These are phyloP conservation scores for Mycena chlorophos DNA, from an alignment of 768 basidiomycete species.

Conservation along the genomic window DNA sequence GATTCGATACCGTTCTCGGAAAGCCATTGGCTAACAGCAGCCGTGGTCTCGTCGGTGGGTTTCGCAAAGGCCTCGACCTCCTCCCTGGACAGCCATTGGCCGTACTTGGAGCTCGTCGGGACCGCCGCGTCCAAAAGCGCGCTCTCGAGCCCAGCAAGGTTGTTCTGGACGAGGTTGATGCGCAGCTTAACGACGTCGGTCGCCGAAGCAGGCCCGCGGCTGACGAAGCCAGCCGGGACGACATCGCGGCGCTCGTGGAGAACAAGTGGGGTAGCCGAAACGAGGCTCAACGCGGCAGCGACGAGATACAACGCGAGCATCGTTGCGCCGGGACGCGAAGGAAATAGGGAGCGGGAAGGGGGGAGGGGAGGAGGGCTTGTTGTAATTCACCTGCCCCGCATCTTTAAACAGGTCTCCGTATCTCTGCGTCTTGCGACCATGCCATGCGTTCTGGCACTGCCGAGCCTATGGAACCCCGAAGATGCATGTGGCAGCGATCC, in stretches of 20 bases:
- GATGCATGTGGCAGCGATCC: no score
- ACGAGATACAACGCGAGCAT: constrained; percentile 19
- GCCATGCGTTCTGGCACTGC: no score
- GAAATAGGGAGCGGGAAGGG: neutral
- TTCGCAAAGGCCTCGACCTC: constrained; percentile 22
- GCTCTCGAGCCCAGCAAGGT: constrained; percentile 33
- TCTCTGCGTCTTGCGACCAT: no score
- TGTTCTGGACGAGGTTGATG: constrained; percentile 33
- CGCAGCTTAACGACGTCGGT: constrained; percentile 29
- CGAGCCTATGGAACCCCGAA: no score
- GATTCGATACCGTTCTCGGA: constrained; percentile 23
- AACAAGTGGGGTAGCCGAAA: constrained; percentile 20
- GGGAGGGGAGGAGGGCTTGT: no score
- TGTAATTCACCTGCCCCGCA: no score
- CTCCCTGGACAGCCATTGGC: constrained; percentile 34
- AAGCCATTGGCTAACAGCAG: constrained; percentile 25
- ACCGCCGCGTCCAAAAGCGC: constrained; percentile 33
- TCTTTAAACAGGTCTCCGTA: no score
- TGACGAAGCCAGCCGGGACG: constrained; percentile 28
- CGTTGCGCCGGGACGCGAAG: constrained; percentile 1
- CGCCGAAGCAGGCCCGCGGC: constrained; percentile 22
- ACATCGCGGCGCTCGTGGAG: constrained; percentile 26
- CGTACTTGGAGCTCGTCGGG: constrained; percentile 30
- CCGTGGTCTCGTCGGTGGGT: constrained; percentile 14
- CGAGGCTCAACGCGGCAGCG: constrained; percentile 14